Base-by-base conservation (phyloP, 257 asterid genomes). In the Salvia miltiorrhiza region DNA sequence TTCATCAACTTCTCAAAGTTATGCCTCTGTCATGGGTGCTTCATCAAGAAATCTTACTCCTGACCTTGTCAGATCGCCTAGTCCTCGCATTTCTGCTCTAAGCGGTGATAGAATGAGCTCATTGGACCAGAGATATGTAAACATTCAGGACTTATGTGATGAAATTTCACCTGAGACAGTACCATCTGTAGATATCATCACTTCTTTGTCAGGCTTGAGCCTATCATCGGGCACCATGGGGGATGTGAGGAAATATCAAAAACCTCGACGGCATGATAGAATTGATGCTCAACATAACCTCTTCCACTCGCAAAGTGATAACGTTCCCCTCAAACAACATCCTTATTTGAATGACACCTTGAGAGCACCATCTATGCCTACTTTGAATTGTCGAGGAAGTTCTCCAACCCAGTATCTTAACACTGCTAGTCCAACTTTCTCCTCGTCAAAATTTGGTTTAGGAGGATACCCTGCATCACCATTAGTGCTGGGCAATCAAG, bases 11-110 rank as follows among this genome's bases (percentile, higher is more conserved):
- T 61, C 80, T 66, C 87, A 79, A 70, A 70, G 82, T 77, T 84
- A 84, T 64, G 87, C 87, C 63, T 81, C 84, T 44, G 80, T 83
- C 55, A 45, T 80, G 78, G 91, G 89, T 49, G 81, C 86, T 43
- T 82, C 97, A 64, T 83, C 94, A 44, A 77, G 92, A 78, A 86
- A 79, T 65, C 67, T 81, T 44, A 78, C 94, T 63, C 84, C 92
- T 52, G 96, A 83, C 48, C 92, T 45, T 47, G 87, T 80, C 35
- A 73, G 86, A 74, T 83, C 83, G 74, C 88, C 89, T 39, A 88
- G 88, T 74, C 95, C 94, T 67, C 65, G 80, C 72, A 73, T 86
- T 48, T 84, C 86, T 77, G 72, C 81, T 39, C 80, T 75, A 64
- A 83, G 82, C 16, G 83, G 73, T 61, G 79, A 82, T 54, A 86